Base-by-base conservation (phyloP, 1,139 yeast species). In the Sugiyamaella xylanicola region DNA sequence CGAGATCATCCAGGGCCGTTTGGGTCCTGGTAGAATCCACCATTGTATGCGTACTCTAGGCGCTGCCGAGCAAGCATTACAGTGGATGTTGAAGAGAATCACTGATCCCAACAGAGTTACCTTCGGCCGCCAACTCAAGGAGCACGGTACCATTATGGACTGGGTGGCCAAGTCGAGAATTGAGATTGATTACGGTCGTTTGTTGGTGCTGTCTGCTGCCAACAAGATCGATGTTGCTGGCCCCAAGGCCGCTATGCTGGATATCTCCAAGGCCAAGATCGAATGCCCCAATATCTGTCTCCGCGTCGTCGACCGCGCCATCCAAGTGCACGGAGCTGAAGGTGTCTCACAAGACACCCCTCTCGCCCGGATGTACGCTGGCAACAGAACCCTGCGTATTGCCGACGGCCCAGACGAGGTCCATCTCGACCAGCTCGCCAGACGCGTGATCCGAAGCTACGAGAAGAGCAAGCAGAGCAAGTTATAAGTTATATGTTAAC, bases 371-470 rank as follows among this genome's bases (percentile, higher is more conserved):
- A 72, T 80, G 73, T 85, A 80, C 70, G 82, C 84, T 29, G 72
- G 72, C 59, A 76, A 81, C 58, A 76, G 90, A 68, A 83, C 86
- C 41, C 76, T 85, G 57, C 74, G 89, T 59, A 82, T 84, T 58
- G 89, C 90, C 16, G 91, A 85, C 67, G 89, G 90, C 7, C 90
- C 91, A 1, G 90, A 85, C 71, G 90, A 85, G 70, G 86, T 86
- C 5, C 89, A 85, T 68, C 73, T 83, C 68, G 74, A 75, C 61
- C 89, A 84, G 70, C 74, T 85, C 63, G 88, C 82, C 9, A 73
- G 82, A 56, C 68, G 72, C 45, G 80, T 78, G 58, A 71, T 75
- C 32, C 53, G 47, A 1, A 54, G 51, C 20, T 47, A 37, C 36
- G 51, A 47, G 40, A 39, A 47, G 25, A 21, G 21, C 16, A 17